These are phyloP conservation scores for Phytophthora megakarya DNA, from an alignment of 352 stramenopile species.

Conservation along the genomic window DNA sequence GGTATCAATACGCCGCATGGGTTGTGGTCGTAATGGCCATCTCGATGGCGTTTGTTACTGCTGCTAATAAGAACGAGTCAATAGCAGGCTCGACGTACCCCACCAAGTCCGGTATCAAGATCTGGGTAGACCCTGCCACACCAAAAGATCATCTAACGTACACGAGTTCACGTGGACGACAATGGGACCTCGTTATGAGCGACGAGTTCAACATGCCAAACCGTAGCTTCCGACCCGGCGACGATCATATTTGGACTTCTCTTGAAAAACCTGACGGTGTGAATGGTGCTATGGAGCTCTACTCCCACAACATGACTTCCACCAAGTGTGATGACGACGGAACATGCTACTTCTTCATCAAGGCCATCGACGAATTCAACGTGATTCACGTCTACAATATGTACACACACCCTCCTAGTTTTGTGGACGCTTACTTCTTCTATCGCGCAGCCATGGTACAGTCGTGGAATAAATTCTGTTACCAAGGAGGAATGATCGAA, in stretches of 20 bases:
- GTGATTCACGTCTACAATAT: conserved; percentile 61
- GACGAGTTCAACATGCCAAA: conserved; percentile 94
- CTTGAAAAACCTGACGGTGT: too few relatives aligned
- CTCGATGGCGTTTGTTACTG: conserved; percentile 7
- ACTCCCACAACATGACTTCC: too few relatives aligned
- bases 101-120: conserved; percentile 41
- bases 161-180: conserved; percentile 44
- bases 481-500: conserved; percentile 94
- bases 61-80: conserved; percentile 11
- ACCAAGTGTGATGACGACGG: too few relatives aligned
- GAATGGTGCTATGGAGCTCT: too few relatives aligned
- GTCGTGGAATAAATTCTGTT: too few relatives aligned
- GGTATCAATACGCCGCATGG: conserved; percentile 11
- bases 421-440: conserved; percentile 49
- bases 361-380: conserved; percentile 40
- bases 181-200: conserved; percentile 88
- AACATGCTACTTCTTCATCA: conserved; percentile 74
- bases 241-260: too few relatives aligned
- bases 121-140: conserved; percentile 72
- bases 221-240: conserved; percentile 88
- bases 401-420: conserved; percentile 56
- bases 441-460: conserved; percentile 85
- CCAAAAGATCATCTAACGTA: conserved; percentile 41
- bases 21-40: not conserved
- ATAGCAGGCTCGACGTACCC: conserved; percentile 25